phyloP scores from a whole-genome alignment of 1,139 yeast species.

The Candida sanyaensis region DNA sequence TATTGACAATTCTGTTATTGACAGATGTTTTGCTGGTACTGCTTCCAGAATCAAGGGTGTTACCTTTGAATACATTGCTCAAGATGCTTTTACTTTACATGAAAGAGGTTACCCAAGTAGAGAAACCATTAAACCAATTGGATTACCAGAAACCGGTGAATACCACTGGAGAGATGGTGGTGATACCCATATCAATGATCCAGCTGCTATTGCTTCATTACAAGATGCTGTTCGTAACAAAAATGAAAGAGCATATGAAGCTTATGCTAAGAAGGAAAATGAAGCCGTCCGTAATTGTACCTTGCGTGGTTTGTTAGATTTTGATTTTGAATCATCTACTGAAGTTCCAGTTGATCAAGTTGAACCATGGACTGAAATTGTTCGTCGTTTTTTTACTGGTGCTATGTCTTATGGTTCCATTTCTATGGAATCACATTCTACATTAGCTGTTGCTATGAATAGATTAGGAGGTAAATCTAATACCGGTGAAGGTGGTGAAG shows the following conservation, averaged over 20 bases:
- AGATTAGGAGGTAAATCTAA: constrained; percentile 96
- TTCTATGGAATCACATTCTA: constrained; percentile 97
- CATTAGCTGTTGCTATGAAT: constrained; percentile 98
- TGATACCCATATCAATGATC: constrained; percentile 91
- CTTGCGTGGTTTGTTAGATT: constrained; percentile 88
- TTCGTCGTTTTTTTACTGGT: constrained; percentile 95
- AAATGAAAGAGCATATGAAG: constrained; percentile 89
- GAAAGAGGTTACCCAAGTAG: constrained; percentile 89
- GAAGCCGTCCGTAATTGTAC: constrained; percentile 94
- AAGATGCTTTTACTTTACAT: constrained; percentile 92
- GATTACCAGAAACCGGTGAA: constrained; percentile 94
- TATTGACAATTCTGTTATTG: constrained; percentile 92
- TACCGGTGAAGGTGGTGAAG: constrained; percentile 99
- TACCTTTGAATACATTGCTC: constrained; percentile 93
- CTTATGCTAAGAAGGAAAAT: constrained; percentile 84
- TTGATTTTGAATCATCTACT: constrained; percentile 69
- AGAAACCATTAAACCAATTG: constrained; percentile 66
- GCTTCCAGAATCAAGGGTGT: constrained; percentile 96
- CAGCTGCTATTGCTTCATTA: constrained; percentile 89
- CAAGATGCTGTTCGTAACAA: constrained; percentile 98
- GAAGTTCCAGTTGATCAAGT: constrained; percentile 95
- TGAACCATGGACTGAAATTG: constrained; percentile 99
- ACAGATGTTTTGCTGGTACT: constrained; percentile 95
- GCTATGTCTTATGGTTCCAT: constrained; percentile 99
- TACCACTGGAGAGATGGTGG: constrained; percentile 99